A percentile compares a stretch with the other conserved stretches of the same genome.
phyloP scores from a whole-genome alignment of 192 early-diverging fungal genomes.

The Coemansia sp. region DNA sequence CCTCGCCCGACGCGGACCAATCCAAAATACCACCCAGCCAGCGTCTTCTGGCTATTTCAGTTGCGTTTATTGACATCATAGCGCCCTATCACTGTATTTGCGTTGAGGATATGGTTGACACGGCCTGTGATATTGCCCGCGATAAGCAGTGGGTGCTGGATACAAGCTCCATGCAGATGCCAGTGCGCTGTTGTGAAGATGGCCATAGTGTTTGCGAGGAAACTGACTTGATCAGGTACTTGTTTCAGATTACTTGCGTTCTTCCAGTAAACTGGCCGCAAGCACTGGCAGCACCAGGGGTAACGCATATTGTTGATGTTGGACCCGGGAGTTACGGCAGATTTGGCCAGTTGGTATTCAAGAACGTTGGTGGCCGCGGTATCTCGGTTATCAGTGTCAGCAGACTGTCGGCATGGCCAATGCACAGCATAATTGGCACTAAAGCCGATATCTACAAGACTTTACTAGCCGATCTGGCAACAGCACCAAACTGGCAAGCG shows the following conservation, averaged over 20 bases:
- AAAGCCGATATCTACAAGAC: conserved; percentile 73
- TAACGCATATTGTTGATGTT: conserved; percentile 93
- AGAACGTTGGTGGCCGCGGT: conserved; percentile 87
- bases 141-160: conserved; percentile 36
- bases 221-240: conserved; percentile 58
- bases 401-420: conserved; percentile 4
- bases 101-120: not conserved
- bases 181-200: conserved; percentile 77
- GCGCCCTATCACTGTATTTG: conserved; percentile 69
- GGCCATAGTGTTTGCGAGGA: conserved; percentile 73
- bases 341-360: conserved; percentile 78
- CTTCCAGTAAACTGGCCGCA: conserved; percentile 63
- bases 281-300: conserved; percentile 50
- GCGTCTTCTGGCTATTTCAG: conserved; percentile 74
- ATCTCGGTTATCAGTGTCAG: conserved; percentile 53
- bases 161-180: conserved; percentile 32
- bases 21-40: conserved; percentile 75
- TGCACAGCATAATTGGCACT: conserved; percentile 65
- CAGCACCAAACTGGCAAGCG: conserved; percentile 81
- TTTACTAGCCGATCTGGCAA: conserved; percentile 61
- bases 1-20: conserved; percentile 46
- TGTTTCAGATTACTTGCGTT: conserved; percentile 69
- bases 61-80: conserved; percentile 78
- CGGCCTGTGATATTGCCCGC: not conserved
- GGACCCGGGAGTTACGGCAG: conserved; percentile 83